Conservation (phyloP, 2,329 filamentous ascomycete species). For the Xylaria polymorpha region DNA sequence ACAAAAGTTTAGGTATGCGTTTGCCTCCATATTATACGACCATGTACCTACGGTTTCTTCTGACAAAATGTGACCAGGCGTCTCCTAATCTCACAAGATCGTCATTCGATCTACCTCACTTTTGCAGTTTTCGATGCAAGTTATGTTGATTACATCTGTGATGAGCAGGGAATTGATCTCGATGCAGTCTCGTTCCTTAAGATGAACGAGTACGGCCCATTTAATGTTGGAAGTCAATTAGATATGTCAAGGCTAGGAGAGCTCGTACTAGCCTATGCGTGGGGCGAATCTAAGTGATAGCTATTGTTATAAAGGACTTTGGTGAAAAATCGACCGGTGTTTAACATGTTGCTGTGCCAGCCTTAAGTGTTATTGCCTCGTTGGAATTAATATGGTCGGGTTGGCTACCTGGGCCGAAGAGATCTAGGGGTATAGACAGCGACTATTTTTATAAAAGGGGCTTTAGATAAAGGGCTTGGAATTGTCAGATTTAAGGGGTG, state of each 20-base stretch:
- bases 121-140: constrained; percentile 8
- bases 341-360: no score
- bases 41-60: background rate
- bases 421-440: no score
- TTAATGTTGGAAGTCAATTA: background rate
- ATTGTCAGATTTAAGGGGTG: no score
- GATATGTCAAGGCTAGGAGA: background rate
- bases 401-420: no score
- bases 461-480: no score
- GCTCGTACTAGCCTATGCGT: background rate
- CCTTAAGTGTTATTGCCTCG: no score
- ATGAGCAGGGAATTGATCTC: background rate
- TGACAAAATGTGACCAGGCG: constrained; percentile 4
- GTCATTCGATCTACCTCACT: constrained; percentile 8
- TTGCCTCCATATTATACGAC: background rate
- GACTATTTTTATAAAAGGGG: no score
- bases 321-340: no score
- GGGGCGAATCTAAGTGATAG: no score
- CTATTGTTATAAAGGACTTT: no score
- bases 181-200: background rate
- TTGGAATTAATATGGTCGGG: no score
- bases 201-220: constrained; percentile 16
- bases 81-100: constrained; percentile 20
- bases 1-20: background rate
- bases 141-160: constrained; percentile 27